These are phyloP conservation scores for Citrus cavaleriei DNA, from an alignment of 345 rosid genomes.

Conservation along the genomic window DNA sequence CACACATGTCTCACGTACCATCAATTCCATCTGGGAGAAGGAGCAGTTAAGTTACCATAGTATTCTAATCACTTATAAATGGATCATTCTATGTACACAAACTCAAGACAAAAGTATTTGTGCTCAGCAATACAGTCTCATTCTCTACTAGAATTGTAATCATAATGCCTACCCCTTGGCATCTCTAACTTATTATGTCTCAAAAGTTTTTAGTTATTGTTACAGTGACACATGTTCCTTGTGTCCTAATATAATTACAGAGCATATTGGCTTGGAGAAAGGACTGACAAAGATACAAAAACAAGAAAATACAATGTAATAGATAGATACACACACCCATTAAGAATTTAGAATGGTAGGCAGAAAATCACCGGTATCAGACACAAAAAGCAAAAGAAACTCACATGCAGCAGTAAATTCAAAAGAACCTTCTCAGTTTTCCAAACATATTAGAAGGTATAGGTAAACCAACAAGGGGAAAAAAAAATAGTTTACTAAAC, in stretches of 20 bases:
- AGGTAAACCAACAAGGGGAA: neutral
- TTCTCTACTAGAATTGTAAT: neutral
- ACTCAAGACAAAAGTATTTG: constrained; percentile 7
- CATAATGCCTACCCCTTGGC: neutral
- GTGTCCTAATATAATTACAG: neutral
- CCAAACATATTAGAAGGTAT: neutral
- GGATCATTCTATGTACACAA: constrained; percentile 12
- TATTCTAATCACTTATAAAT: constrained; percentile 18
- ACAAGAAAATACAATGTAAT: neutral
- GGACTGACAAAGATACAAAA: neutral
- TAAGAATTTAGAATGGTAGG: neutral
- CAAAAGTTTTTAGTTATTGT: neutral
- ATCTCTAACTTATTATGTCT: neutral
- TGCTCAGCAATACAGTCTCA: neutral
- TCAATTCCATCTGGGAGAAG: constrained; percentile 97
- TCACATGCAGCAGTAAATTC: neutral
- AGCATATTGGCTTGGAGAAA: neutral
- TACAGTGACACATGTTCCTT: neutral
- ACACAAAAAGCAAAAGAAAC: neutral
- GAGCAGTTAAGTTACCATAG: constrained; percentile 50
- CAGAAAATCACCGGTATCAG: neutral
- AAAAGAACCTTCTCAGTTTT: neutral
- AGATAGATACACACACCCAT: too few relatives aligned
- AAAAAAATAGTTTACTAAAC: neutral
- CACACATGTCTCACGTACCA: constrained; percentile 86